These are phyloP conservation scores for Colletotrichum graminicola DNA, from an alignment of 2,329 filamentous ascomycete genomes.

Conservation along the genomic window DNA sequence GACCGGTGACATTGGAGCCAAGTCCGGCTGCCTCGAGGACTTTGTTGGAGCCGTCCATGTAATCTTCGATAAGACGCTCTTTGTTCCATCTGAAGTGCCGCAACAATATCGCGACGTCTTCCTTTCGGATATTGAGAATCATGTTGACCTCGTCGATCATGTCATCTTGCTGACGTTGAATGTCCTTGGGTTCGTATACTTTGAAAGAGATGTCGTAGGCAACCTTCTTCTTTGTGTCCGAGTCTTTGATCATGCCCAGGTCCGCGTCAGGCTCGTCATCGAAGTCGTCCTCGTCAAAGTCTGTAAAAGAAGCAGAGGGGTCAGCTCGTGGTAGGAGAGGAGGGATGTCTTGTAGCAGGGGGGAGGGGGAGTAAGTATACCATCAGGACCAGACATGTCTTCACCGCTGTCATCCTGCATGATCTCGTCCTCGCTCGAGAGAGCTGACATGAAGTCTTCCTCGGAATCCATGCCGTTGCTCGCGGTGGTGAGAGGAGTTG, in stretches of 20 bases:
- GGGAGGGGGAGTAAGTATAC: slow-evolving; percentile 51
- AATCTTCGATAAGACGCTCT: slow-evolving; percentile 92
- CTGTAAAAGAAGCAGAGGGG: slow-evolving; percentile 49
- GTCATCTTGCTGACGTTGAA: slow-evolving; percentile 85
- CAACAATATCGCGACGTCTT: slow-evolving; percentile 90
- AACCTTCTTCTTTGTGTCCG: slow-evolving; percentile 77
- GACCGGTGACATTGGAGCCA: slow-evolving; percentile 70
- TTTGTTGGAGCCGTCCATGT: slow-evolving; percentile 89
- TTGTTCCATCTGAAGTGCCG: slow-evolving; percentile 96
- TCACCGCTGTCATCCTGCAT: slow-evolving; percentile 84
- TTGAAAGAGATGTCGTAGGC: slow-evolving; percentile 88
- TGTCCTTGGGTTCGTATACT: slow-evolving; percentile 83
- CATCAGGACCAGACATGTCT: slow-evolving; percentile 67
- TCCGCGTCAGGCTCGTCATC: slow-evolving; percentile 70
- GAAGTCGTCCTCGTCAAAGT: slow-evolving; percentile 70
- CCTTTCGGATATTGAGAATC: slow-evolving; percentile 89
- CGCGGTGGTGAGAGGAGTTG: slow-evolving; percentile 67
- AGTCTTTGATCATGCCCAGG: slow-evolving; percentile 68
- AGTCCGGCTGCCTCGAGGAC: slow-evolving; percentile 88
- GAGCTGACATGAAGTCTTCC: slow-evolving; percentile 89
- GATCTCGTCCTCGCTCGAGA: slow-evolving; percentile 82
- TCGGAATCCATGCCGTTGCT: slow-evolving; percentile 89
- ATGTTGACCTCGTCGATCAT: slow-evolving; percentile 92
- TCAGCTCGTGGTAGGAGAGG: slow-evolving; percentile 24
- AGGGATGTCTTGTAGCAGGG: slow-evolving; percentile 38